Conservation (phyloP, 2,329 filamentous ascomycete species). For the Trichoderma breve region DNA sequence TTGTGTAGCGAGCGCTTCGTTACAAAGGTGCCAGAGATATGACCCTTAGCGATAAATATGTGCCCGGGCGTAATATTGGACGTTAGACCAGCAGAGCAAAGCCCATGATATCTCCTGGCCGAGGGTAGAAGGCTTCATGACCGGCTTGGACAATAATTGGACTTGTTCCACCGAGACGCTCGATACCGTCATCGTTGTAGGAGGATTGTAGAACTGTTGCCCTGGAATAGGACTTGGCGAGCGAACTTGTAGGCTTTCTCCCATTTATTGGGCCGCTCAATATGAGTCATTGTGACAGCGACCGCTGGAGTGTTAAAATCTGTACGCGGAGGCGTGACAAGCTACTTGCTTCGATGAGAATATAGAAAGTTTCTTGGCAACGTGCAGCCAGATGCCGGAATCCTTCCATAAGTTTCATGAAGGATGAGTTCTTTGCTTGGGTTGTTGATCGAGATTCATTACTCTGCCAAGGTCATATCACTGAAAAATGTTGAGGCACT, state of each 20-base stretch:
- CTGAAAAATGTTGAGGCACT: not conserved
- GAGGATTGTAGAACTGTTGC: too few relatives aligned
- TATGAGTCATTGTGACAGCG: not conserved
- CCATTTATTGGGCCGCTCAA: not conserved
- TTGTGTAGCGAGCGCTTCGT: not conserved
- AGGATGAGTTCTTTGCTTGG: not conserved
- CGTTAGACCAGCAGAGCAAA: too few relatives aligned
- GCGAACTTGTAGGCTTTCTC: not conserved
- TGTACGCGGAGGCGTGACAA: not conserved
- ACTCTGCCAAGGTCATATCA: not conserved
- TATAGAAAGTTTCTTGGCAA: not conserved
- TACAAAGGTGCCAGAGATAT: not conserved
- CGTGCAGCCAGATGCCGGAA: not conserved
- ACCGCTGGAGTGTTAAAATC: too few relatives aligned
- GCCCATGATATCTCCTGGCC: too few relatives aligned
- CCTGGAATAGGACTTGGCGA: not conserved
- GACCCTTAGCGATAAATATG: not conserved
- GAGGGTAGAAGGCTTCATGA: too few relatives aligned
- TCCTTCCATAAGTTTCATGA: not conserved
- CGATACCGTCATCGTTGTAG: too few relatives aligned
- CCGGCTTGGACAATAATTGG: too few relatives aligned
- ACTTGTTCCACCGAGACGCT: too few relatives aligned
- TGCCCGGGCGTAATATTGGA: not conserved
- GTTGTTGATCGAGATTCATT: not conserved
- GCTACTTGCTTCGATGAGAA: not conserved